A percentile compares a stretch with the other conserved stretches of the same genome.
Conservation (phyloP, 371 early-diverging fungal species). For the Blakeslea trispora region DNA sequence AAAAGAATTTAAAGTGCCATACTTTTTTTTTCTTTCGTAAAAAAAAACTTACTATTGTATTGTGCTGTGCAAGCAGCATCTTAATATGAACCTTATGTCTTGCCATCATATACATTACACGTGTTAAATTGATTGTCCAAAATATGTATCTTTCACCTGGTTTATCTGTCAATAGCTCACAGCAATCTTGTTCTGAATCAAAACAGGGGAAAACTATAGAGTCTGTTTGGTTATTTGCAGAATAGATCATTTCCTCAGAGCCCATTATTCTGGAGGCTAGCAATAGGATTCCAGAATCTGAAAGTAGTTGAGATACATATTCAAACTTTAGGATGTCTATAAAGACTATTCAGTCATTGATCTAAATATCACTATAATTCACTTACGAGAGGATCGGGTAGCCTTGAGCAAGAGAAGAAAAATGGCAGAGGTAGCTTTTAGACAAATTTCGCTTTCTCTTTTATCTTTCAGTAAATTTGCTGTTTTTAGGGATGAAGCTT, state of each 20-base stretch:
- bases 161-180: constrained; percentile 1
- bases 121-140: constrained; percentile 72
- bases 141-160: constrained; percentile 64
- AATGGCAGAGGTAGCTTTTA: constrained; percentile 76
- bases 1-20: neutral
- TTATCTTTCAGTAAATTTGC: constrained; percentile 34
- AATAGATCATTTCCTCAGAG: constrained; percentile 61
- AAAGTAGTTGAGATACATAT: constrained; percentile 72
- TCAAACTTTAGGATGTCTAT: constrained; percentile 74
- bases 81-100: constrained; percentile 76
- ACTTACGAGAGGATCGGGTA: constrained; percentile 70
- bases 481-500: constrained; percentile 1
- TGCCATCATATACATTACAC: constrained; percentile 79
- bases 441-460: constrained; percentile 73
- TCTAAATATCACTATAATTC: neutral
- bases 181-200: constrained; percentile 23
- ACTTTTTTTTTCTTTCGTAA: neutral
- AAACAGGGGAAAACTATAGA: constrained; percentile 52
- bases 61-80: constrained; percentile 79
- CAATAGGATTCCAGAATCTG: constrained; percentile 81
- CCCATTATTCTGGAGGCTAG: constrained; percentile 81
- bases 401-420: constrained; percentile 68
- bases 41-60: constrained; percentile 60
- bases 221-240: constrained; percentile 57
- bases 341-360: neutral